Evolutionary conservation across 805 yeast species (phyloP).

Genomic region (Starmerella riodocensis): DNA sequence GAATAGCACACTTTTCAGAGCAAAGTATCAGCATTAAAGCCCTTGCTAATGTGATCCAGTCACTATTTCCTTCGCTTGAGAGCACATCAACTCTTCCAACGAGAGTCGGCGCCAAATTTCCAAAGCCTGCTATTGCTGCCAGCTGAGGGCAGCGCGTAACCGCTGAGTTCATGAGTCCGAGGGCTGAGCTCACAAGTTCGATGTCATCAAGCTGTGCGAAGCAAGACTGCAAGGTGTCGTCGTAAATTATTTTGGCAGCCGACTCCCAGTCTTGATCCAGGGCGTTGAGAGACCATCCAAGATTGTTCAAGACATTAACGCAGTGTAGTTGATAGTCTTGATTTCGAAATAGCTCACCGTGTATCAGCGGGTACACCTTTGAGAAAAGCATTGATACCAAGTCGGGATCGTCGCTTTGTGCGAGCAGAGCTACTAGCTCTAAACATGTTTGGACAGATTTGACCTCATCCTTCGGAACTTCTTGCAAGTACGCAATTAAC

Average conservation of each 20-base stretch:
- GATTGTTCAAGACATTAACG: conserved; percentile 56
- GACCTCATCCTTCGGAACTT: conserved; percentile 24
- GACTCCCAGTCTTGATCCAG: conserved; percentile 29
- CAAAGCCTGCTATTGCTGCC: not conserved
- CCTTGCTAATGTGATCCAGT: conserved; percentile 8
- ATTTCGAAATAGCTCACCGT: not conserved
- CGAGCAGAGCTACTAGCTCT: conserved; percentile 47
- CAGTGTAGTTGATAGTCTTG: conserved; percentile 43
- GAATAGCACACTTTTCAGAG: conserved; percentile 1
- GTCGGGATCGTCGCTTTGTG: conserved; percentile 16
- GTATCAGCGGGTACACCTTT: conserved; percentile 27
- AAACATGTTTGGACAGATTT: conserved; percentile 57
- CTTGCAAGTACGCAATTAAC: conserved; percentile 6
- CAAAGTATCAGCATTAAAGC: conserved; percentile 8
- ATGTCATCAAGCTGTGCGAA: conserved; percentile 17
- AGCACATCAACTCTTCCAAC: conserved; percentile 4
- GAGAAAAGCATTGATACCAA: conserved; percentile 11
- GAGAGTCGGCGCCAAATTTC: not conserved
- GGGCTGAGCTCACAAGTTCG: conserved; percentile 22
- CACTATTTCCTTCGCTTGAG: not conserved
- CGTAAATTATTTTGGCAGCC: conserved; percentile 23
- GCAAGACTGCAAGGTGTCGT: conserved; percentile 5
- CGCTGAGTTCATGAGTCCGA: conserved; percentile 15
- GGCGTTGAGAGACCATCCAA: conserved; percentile 21
- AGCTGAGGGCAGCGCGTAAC: conserved; percentile 15